phyloP scores from a whole-genome alignment of 768 basidiomycete genomes.

The Russula earlei region DNA sequence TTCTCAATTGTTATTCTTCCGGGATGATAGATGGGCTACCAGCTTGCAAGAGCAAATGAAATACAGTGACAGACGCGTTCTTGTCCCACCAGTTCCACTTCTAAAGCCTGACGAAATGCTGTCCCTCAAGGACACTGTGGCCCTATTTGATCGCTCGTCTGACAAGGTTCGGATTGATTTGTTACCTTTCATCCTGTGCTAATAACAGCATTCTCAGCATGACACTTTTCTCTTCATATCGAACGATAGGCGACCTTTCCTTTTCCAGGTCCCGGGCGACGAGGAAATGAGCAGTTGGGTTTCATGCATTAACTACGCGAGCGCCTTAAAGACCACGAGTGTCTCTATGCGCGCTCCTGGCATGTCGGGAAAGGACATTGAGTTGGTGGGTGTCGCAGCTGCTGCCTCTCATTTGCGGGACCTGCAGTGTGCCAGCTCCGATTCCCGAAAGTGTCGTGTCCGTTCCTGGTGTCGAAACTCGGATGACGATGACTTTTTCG shows the following conservation, averaged over 20 bases:
- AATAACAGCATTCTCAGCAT: slow-evolving; percentile 12
- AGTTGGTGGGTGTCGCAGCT: slow-evolving; percentile 76
- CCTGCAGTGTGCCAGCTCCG: slow-evolving; percentile 34
- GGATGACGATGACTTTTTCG: slow-evolving; percentile 15
- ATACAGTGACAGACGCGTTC: slow-evolving; percentile 26
- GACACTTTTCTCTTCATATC: slow-evolving; percentile 73
- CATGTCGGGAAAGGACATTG: slow-evolving; percentile 60
- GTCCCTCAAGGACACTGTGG: slow-evolving; percentile 67
- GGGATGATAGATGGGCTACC: slow-evolving; percentile 51
- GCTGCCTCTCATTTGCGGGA: slow-evolving; percentile 78
- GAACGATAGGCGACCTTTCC: slow-evolving; percentile 68
- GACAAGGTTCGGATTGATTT: slow-evolving; percentile 46
- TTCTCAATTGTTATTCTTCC: slow-evolving; percentile 87
- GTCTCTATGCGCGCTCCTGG: slow-evolving; percentile 69
- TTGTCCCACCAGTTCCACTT: slow-evolving; percentile 33
- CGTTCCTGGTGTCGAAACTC: slow-evolving; percentile 30
- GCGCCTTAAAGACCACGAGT: slow-evolving; percentile 79
- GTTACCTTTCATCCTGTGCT: neutral
- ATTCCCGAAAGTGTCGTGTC: slow-evolving; percentile 20
- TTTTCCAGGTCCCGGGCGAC: slow-evolving; percentile 65
- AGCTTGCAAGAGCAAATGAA: slow-evolving; percentile 37
- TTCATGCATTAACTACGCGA: slow-evolving; percentile 85
- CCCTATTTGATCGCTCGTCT: slow-evolving; percentile 71
- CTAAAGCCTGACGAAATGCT: slow-evolving; percentile 81
- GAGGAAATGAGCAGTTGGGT: slow-evolving; percentile 86